A percentile compares a stretch with the other conserved stretches of the same genome.
These are phyloP conservation scores for Mortierella sp. DNA, from an alignment of 371 early-diverging fungal species.

Conservation along the genomic window DNA sequence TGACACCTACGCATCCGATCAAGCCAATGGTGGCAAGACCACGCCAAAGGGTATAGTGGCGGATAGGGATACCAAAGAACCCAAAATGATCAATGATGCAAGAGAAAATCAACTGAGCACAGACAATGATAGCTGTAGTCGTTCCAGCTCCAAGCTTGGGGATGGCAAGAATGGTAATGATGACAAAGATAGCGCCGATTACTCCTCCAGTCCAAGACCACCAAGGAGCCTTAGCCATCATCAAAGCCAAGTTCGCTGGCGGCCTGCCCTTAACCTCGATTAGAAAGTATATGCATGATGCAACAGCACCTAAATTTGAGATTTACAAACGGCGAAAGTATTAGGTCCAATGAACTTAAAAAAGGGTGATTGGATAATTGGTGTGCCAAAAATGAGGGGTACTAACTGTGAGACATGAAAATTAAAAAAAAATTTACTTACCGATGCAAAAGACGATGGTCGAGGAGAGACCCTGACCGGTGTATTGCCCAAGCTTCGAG, in stretches of 20 bases:
- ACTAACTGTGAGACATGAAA: neutral
- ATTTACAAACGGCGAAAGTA: neutral
- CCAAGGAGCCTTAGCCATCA: constrained; percentile 49
- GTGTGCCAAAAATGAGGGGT: neutral
- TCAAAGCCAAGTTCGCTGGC: constrained; percentile 32
- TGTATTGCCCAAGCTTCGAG: constrained; percentile 43
- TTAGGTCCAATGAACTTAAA: constrained; percentile 2
- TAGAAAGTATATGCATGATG: constrained; percentile 46
- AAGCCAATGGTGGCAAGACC: constrained; percentile 64
- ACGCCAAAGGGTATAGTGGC: constrained; percentile 63
- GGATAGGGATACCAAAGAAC: constrained; percentile 56
- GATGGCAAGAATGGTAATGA: constrained; percentile 62
- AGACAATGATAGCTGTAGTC: constrained; percentile 62
- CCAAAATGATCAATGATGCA: constrained; percentile 66
- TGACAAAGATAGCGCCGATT: constrained; percentile 64
- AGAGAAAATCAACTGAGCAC: constrained; percentile 62
- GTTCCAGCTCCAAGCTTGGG: constrained; percentile 66
- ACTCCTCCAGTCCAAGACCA: constrained; percentile 63
- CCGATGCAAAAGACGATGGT: constrained; percentile 50
- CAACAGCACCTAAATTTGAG: constrained; percentile 35
- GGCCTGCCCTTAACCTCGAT: constrained; percentile 52
- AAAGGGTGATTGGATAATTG: neutral
- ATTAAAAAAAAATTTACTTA: constrained; percentile 10
- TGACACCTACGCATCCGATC: constrained; percentile 62
- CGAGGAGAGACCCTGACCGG: constrained; percentile 55